These are phyloP conservation scores for Poronia punctata DNA, from an alignment of 495 filamentous ascomycete species.

Conservation along the genomic window DNA sequence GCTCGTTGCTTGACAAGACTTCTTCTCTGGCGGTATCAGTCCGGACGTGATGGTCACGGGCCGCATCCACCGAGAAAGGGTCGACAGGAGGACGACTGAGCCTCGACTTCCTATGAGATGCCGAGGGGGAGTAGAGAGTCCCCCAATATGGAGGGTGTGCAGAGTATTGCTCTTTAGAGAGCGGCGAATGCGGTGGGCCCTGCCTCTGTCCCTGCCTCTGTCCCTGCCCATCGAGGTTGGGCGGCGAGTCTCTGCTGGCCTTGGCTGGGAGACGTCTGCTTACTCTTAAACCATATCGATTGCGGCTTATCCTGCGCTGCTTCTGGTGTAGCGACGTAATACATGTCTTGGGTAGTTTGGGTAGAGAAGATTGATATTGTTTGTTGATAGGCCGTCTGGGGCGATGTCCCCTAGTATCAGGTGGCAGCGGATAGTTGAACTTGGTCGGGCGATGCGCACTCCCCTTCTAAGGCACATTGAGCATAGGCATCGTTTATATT, in stretches of 20 bases:
- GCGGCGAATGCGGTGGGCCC: no score
- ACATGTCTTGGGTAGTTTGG: constrained; percentile 20
- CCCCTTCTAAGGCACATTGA: constrained; percentile 45
- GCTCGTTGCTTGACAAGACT: background rate
- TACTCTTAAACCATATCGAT: constrained; percentile 21
- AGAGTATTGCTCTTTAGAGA: constrained; percentile 13
- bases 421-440: constrained; percentile 24
- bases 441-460: constrained; percentile 37
- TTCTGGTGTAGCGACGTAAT: constrained; percentile 9
- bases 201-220: no score
- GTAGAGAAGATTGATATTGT: constrained; percentile 28
- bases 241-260: constrained; percentile 9
- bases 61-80: background rate
- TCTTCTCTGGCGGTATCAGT: background rate
- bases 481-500: constrained; percentile 39
- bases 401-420: constrained; percentile 16
- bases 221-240: no score
- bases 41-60: background rate
- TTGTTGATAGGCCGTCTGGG: constrained; percentile 31
- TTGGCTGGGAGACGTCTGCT: constrained; percentile 21
- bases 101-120: background rate
- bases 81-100: background rate
- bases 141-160: constrained; percentile 24
- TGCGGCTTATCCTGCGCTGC: constrained; percentile 25
- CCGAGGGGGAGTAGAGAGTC: constrained; percentile 15